Evolutionary conservation across 148 eudicot species (phyloP).

Genomic region (Linanthus parryae): DNA sequence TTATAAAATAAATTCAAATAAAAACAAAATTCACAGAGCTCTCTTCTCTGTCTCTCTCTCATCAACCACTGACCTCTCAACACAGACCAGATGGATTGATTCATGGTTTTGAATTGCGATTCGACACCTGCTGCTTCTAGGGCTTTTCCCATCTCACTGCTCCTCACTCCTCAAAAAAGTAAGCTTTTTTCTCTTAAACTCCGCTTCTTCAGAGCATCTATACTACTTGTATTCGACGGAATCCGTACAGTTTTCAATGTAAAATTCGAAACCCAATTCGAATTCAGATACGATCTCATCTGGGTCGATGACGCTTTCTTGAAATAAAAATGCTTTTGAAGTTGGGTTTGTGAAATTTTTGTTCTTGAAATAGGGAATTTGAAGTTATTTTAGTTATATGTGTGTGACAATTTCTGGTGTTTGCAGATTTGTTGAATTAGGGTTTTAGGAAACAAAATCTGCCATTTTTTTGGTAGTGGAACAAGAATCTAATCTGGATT

Average conservation of each 20-base stretch:
- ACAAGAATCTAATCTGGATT: too few relatives aligned
- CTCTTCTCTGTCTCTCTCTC: slow-evolving; percentile 9
- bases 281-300: not conserved
- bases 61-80: slow-evolving; percentile 13
- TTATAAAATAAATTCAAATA: too few relatives aligned
- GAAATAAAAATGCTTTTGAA: not conserved
- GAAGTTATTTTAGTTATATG: too few relatives aligned
- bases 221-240: slow-evolving; percentile 1
- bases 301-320: not conserved
- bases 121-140: slow-evolving; percentile 8
- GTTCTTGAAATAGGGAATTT: too few relatives aligned
- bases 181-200: slow-evolving; percentile 6
- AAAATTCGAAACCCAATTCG: not conserved
- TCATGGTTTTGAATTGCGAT: slow-evolving; percentile 20
- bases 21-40: not conserved
- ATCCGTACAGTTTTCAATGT: not conserved
- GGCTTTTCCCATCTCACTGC: slow-evolving; percentile 12
- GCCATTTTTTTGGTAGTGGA: too few relatives aligned
- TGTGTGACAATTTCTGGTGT: too few relatives aligned
- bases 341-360: slow-evolving; percentile 2
- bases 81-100: slow-evolving; percentile 21
- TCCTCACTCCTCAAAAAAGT: slow-evolving; percentile 1
- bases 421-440: too few relatives aligned
- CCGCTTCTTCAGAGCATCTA: slow-evolving; percentile 2
- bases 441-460: too few relatives aligned